These are phyloP conservation scores for Phialemonium atrogriseum DNA, from an alignment of 2,329 filamentous ascomycete genomes.

Conservation along the genomic window DNA sequence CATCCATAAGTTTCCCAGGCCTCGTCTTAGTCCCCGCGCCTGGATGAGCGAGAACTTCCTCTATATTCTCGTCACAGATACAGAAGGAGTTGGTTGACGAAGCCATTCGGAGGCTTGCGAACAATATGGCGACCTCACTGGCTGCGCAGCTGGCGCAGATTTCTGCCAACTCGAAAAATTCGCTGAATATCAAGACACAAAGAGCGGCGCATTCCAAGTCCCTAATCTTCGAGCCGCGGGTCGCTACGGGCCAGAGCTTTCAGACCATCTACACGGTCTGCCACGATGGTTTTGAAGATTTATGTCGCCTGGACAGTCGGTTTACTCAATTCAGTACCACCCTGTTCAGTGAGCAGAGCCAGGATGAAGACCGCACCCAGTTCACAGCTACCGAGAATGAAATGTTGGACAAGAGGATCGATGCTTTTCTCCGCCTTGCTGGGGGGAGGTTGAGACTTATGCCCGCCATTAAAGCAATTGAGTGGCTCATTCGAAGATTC, in stretches of 20 bases:
- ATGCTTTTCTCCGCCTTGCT: conserved; percentile 74
- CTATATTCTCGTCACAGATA: no score
- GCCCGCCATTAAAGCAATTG: conserved; percentile 82
- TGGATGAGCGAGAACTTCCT: no score
- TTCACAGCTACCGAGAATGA: conserved; percentile 76
- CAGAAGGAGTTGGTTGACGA: no score
- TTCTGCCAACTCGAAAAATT: conserved; percentile 79
- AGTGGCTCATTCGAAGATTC: conserved; percentile 91
- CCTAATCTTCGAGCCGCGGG: conserved; percentile 79
- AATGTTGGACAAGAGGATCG: conserved; percentile 67
- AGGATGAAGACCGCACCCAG: conserved; percentile 76
- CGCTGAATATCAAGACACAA: conserved; percentile 88
- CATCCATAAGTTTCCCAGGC: no score
- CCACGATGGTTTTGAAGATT: conserved; percentile 79
- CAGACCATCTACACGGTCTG: conserved; percentile 84
- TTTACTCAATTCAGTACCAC: conserved; percentile 68
- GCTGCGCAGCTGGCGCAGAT: conserved; percentile 92
- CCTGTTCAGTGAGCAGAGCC: conserved; percentile 91
- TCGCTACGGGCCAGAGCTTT: conserved; percentile 83
- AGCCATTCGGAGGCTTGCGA: no score
- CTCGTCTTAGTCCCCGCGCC: no score
- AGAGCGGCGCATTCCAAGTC: conserved; percentile 89
- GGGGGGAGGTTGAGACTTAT: conserved; percentile 71
- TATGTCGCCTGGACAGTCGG: conserved; percentile 77
- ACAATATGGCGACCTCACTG: conserved; percentile 50